Evolutionary conservation across 1,284 basidiomycete genomes (phyloP).

Genomic region (Schizophyllum commune): DNA sequence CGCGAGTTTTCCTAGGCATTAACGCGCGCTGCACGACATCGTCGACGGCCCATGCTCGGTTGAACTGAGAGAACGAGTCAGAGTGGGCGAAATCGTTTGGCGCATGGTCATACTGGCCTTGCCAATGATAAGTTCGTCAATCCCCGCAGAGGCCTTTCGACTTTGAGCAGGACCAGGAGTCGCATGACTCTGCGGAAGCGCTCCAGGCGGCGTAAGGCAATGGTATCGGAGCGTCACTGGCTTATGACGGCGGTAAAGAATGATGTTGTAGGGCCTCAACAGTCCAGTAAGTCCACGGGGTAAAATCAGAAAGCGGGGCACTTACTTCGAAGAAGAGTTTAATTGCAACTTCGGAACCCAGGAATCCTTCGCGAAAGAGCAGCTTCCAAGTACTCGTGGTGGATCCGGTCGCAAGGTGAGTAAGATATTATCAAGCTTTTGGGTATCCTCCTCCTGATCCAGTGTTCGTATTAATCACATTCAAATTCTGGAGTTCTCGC

Average conservation of each 20-base stretch:
- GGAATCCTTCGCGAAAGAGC: neutral
- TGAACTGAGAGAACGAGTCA: conserved; percentile 12
- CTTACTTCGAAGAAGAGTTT: neutral
- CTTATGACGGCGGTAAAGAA: neutral
- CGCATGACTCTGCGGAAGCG: conserved; percentile 21
- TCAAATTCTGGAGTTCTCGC: too few species aligned
- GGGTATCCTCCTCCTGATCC: neutral
- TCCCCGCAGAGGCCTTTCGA: conserved; percentile 8
- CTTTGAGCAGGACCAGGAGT: neutral
- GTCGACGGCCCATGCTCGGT: conserved; percentile 14
- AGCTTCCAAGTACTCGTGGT: neutral
- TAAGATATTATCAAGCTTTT: neutral
- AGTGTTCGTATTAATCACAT: too few species aligned
- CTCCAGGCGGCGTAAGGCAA: conserved; percentile 7
- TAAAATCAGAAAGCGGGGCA: neutral
- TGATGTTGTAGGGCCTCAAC: neutral
- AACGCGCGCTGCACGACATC: conserved; percentile 6
- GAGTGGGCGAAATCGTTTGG: neutral
- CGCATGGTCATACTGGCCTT: too few species aligned
- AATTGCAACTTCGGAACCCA: neutral
- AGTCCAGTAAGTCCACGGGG: neutral
- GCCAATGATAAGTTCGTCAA: conserved; percentile 19
- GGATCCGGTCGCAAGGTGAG: neutral
- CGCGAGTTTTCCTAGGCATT: neutral
- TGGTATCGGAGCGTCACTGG: neutral